Conservation (phyloP, 192 early-diverging fungal genomes). For the Podila clonocystis region DNA sequence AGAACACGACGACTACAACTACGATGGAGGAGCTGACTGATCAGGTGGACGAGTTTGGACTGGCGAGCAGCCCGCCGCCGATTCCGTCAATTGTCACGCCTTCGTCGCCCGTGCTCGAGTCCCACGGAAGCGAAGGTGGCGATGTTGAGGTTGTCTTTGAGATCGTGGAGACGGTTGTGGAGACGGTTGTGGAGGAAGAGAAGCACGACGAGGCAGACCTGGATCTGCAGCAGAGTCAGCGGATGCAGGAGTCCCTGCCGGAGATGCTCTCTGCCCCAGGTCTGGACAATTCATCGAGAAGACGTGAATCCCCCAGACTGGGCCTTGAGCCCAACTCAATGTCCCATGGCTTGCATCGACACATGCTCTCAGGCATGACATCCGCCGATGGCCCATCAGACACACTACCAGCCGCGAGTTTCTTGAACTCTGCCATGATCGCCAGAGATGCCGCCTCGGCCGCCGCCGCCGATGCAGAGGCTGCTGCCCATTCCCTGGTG, state of each 20-base stretch:
- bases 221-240: not conserved
- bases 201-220: not conserved
- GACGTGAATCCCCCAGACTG: not conserved
- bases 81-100: not conserved
- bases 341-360: not conserved
- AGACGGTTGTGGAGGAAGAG: not conserved
- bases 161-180: not conserved
- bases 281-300: not conserved
- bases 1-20: not conserved
- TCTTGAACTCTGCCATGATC: conserved; percentile 17
- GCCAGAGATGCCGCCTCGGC: conserved; percentile 37
- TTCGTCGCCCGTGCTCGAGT: not conserved
- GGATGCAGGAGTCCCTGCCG: not conserved
- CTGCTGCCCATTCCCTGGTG: conserved; percentile 20
- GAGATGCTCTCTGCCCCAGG: not conserved
- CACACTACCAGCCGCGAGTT: too few species aligned
- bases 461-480: conserved; percentile 34
- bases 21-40: conserved; percentile 27
- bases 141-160: not conserved
- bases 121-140: not conserved
- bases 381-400: too few species aligned
- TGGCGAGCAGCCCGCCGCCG: not conserved
- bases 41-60: conserved; percentile 23
- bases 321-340: not conserved
- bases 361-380: too few species aligned